These are phyloP conservation scores for Mucor sp. DNA, from an alignment of 371 early-diverging fungal genomes.

Conservation along the genomic window DNA sequence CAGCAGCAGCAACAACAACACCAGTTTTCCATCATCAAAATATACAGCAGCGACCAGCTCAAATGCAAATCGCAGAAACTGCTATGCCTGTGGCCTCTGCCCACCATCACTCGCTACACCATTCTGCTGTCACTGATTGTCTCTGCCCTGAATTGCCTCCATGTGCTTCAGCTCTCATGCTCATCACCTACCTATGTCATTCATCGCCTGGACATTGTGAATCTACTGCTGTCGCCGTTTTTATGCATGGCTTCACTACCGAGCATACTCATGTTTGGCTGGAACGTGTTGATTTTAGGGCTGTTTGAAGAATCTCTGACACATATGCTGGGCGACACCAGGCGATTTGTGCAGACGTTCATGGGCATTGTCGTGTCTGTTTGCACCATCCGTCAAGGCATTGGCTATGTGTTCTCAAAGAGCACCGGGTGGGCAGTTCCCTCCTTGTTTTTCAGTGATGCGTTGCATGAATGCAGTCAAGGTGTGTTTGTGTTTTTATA, in stretches of 20 bases:
- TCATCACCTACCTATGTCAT: constrained; percentile 35
- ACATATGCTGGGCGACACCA: constrained; percentile 31
- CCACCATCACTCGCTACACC: constrained; percentile 28
- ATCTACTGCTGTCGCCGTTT: constrained; percentile 33
- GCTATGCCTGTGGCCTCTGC: constrained; percentile 36
- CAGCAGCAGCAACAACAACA: constrained; percentile 15
- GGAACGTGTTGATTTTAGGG: constrained; percentile 30
- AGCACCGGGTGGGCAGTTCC: constrained; percentile 50
- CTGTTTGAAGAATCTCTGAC: constrained; percentile 36
- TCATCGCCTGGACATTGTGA: constrained; percentile 23
- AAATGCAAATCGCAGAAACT: constrained; percentile 24
- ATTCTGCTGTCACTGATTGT: constrained; percentile 27
- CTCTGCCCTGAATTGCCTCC: constrained; percentile 22
- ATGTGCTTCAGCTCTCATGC: constrained; percentile 20
- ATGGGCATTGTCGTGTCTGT: constrained; percentile 19
- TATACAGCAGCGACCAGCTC: constrained; percentile 5
- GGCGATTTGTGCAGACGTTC: constrained; percentile 27
- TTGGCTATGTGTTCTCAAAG: constrained; percentile 50
- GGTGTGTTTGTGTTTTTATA: constrained; percentile 23
- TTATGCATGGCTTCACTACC: constrained; percentile 13
- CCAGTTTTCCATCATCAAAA: constrained; percentile 4
- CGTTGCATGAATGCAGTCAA: constrained; percentile 53
- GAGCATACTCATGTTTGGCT: constrained; percentile 15
- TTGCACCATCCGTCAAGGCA: constrained; percentile 29
- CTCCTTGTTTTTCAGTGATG: constrained; percentile 47